phyloP scores from a whole-genome alignment of 495 filamentous ascomycete species.

The Achaetomiella virescens region DNA sequence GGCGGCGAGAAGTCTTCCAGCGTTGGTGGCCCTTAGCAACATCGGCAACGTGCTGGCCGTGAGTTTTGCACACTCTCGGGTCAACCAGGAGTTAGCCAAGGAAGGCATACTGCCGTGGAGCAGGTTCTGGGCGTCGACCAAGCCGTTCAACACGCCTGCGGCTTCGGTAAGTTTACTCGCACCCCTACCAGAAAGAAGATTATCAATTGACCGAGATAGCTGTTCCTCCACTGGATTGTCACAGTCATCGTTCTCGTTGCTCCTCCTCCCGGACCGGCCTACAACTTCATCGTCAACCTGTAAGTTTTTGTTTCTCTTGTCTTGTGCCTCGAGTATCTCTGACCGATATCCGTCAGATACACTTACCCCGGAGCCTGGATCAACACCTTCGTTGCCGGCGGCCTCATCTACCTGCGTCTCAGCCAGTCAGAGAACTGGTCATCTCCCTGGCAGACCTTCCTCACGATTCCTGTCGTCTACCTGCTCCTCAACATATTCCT shows the following conservation, averaged over 20 bases:
- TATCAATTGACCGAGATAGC: slow-evolving; percentile 10
- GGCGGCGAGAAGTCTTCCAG: slow-evolving; percentile 44
- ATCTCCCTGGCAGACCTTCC: slow-evolving; percentile 39
- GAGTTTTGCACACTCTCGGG: slow-evolving; percentile 49
- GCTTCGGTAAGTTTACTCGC: slow-evolving; percentile 31
- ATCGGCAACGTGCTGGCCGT: slow-evolving; percentile 53
- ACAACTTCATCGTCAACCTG: slow-evolving; percentile 46
- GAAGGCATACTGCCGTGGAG: slow-evolving; percentile 62
- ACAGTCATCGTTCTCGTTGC: slow-evolving; percentile 44
- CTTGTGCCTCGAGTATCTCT: too few species aligned
- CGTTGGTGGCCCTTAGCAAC: slow-evolving; percentile 57
- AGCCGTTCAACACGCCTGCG: slow-evolving; percentile 34
- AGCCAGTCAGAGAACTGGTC: slow-evolving; percentile 38
- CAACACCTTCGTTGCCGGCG: slow-evolving; percentile 43
- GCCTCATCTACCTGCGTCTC: slow-evolving; percentile 45
- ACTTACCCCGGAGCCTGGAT: slow-evolving; percentile 51
- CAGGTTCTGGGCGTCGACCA: slow-evolving; percentile 39
- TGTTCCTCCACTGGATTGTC: slow-evolving; percentile 48
- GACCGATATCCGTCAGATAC: slow-evolving; percentile 23
- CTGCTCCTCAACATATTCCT: slow-evolving; percentile 46
- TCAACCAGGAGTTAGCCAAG: slow-evolving; percentile 64
- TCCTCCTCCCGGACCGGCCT: slow-evolving; percentile 41
- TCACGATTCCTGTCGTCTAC: slow-evolving; percentile 38
- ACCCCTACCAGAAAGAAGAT: not conserved
- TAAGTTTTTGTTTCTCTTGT: slow-evolving; percentile 8